A percentile compares a stretch with the other conserved stretches of the same genome.
Evolutionary conservation across 371 early-diverging fungal species (phyloP).

Genomic region (Circinella minor): DNA sequence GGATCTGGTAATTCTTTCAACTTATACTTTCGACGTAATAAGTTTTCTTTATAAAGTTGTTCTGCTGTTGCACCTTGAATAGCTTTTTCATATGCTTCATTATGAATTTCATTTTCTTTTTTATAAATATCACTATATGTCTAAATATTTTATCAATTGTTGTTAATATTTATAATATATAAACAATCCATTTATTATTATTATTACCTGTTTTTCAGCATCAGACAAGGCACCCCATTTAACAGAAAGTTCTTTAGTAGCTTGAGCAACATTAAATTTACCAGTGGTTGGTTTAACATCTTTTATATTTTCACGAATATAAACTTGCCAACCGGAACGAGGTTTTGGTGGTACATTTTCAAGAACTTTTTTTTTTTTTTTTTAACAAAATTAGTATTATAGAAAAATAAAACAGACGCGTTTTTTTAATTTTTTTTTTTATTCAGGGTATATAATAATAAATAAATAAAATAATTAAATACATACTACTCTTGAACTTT

Average conservation of each 20-base stretch:
- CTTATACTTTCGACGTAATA: constrained; percentile 51
- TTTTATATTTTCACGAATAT: constrained; percentile 44
- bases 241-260: constrained; percentile 24
- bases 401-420: not conserved
- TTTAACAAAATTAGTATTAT: not conserved
- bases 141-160: constrained; percentile 12
- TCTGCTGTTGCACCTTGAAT: constrained; percentile 51
- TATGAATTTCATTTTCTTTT: constrained; percentile 29
- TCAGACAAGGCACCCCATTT: constrained; percentile 36
- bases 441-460: not conserved
- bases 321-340: constrained; percentile 55
- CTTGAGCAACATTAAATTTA: constrained; percentile 29
- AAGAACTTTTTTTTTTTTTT: constrained; percentile 27
- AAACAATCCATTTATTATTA: not conserved
- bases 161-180: not conserved
- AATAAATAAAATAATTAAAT: not conserved
- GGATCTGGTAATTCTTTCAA: constrained; percentile 62
- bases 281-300: constrained; percentile 30
- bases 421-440: not conserved
- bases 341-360: constrained; percentile 52
- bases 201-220: constrained; percentile 42
- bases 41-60: constrained; percentile 55
- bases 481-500: constrained; percentile 46
- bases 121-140: constrained; percentile 38
- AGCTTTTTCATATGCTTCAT: constrained; percentile 34